phyloP scores from a whole-genome alignment of 116 monocot genomes.

The Iris pallida region DNA sequence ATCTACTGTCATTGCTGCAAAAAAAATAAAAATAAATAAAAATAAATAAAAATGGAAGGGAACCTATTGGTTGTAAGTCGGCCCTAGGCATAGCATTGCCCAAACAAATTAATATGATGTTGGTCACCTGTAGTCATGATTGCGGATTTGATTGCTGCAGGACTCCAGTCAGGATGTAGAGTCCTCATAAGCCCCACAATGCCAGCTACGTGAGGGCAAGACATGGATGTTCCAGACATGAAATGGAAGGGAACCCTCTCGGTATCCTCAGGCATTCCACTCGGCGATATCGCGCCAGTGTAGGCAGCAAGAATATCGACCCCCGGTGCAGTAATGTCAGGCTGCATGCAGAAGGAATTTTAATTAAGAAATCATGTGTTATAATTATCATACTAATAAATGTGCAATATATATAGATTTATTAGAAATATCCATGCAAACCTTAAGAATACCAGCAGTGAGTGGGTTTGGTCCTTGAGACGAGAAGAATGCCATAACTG shows the following conservation, averaged over 20 bases:
- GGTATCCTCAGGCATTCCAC: slow-evolving; percentile 6
- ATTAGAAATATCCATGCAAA: neutral
- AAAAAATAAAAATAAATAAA: too few relatives aligned
- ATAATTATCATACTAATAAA: too few relatives aligned
- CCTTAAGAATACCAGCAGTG: slow-evolving; percentile 55
- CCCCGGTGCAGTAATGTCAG: slow-evolving; percentile 42
- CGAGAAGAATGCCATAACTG: slow-evolving; percentile 61
- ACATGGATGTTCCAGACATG: slow-evolving; percentile 32
- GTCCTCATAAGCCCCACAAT: slow-evolving; percentile 28
- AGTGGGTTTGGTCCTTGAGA: slow-evolving; percentile 49
- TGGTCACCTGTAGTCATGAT: slow-evolving; percentile 46
- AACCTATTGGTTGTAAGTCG: too few relatives aligned
- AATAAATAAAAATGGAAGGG: too few relatives aligned
- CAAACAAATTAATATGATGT: too few relatives aligned
- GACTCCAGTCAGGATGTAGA: slow-evolving; percentile 26
- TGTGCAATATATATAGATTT: too few relatives aligned
- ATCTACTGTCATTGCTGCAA: slow-evolving; percentile 4
- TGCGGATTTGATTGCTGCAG: slow-evolving; percentile 31
- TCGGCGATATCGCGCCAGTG: slow-evolving; percentile 7
- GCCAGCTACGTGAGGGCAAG: slow-evolving; percentile 33
- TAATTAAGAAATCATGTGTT: too few relatives aligned
- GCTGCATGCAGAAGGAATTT: too few relatives aligned
- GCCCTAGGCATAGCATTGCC: too few relatives aligned
- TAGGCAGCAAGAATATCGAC: slow-evolving; percentile 25
- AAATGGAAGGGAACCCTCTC: slow-evolving; percentile 12